Base-by-base conservation (phyloP, 176 grass and related monocot species). In the Typha latifolia region DNA sequence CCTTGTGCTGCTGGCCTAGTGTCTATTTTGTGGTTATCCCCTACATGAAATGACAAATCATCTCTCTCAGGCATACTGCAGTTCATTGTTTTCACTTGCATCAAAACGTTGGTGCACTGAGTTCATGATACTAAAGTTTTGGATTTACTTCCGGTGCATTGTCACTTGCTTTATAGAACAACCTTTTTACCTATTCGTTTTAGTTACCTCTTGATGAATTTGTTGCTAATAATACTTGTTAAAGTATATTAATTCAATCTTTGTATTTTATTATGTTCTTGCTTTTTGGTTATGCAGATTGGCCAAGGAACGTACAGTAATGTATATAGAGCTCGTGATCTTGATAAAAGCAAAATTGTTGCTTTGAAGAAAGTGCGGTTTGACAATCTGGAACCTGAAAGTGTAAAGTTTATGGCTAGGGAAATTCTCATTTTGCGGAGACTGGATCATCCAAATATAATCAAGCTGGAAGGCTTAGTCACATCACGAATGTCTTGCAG, bases 401-500 rank as follows among this genome's bases (percentile, higher is more conserved):
- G 95, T 24, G 95, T 99, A 67, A 89, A 84, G 62, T 94, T 99
- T 79, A 99, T 99, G 95, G 86, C 95, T 18, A 80, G 95, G 61
- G 95, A 99, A 68, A 99, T 99, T 29, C 83, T 99, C 64, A 90
- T 99, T 80, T 81, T 99, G 79, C 85, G 89, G 5, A 84, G 89
- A 49, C 95, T 99, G 70, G 89, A 99, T 82, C 95, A 94, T 82
- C 95, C 89, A 48, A 99, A 99, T 80, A 73, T 99, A 72, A 93
- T 99, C 34, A 99, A 99, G 74, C 75, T 99, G 55, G 95, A 99
- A 79, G 95, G 95, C 26, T 76, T 99, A 50, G 89, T 99, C 63
- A 99, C 89, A n/a, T 99, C 95, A 69, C 80, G 95, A 62, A 99
- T 99, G 95, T 99, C 95, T 62, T 99, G 95, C 82, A 99, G 95